Percentiles rank a stretch among this genome's conserved stretches.
These are phyloP conservation scores for Lentinula sp. DNA, from an alignment of 768 basidiomycete species.

Conservation along the genomic window DNA sequence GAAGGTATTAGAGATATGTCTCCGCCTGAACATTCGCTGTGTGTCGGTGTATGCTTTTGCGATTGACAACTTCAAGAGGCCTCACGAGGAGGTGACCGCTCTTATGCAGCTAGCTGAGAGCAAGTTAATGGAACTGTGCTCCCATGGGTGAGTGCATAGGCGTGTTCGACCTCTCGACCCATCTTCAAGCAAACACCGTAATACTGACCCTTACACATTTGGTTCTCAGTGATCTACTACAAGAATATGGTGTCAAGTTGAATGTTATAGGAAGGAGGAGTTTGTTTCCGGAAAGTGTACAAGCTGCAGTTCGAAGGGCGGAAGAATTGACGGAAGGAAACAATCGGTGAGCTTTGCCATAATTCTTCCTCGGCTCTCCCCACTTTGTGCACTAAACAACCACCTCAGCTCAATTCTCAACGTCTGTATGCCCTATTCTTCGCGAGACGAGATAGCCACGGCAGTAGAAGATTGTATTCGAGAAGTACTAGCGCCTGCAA, in stretches of 20 bases:
- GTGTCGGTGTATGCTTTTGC: slow-evolving; percentile 98
- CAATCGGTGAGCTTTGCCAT: slow-evolving; percentile 40
- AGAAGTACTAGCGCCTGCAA: slow-evolving; percentile 20
- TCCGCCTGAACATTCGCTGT: slow-evolving; percentile 71
- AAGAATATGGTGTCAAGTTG: slow-evolving; percentile 77
- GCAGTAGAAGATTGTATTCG: slow-evolving; percentile 57
- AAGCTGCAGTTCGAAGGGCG: slow-evolving; percentile 59
- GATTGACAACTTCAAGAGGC: slow-evolving; percentile 93
- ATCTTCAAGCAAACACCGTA: not conserved
- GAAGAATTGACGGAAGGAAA: slow-evolving; percentile 76
- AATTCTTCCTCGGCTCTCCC: not conserved
- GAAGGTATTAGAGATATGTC: slow-evolving; percentile 82
- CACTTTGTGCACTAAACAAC: not conserved
- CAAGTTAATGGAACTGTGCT: slow-evolving; percentile 71
- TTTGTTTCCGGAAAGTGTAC: slow-evolving; percentile 77
- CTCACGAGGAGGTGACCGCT: slow-evolving; percentile 77
- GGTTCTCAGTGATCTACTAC: slow-evolving; percentile 60
- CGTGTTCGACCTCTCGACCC: not conserved
- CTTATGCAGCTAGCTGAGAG: slow-evolving; percentile 83
- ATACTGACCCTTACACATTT: not conserved
- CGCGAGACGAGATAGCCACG: slow-evolving; percentile 84
- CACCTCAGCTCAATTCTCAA: slow-evolving; percentile 75
- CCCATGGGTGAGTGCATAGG: slow-evolving; percentile 60
- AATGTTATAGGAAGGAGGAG: slow-evolving; percentile 73
- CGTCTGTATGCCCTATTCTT: slow-evolving; percentile 88